phyloP scores from a whole-genome alignment of 768 basidiomycete genomes.

The Tulasnella sp. region DNA sequence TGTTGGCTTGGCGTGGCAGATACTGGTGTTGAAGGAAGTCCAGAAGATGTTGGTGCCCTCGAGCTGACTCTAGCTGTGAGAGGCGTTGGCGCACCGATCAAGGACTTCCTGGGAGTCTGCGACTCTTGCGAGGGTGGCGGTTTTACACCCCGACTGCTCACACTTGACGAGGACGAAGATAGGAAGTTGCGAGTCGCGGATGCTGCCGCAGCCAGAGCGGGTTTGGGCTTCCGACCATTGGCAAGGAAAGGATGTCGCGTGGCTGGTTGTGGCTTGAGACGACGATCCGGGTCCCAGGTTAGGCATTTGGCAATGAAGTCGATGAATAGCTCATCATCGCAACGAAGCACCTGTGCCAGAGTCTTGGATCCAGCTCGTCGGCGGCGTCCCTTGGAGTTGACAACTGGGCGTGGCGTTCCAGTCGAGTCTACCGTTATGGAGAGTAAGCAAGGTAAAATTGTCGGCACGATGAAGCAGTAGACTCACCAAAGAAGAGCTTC shows the following conservation, averaged over 20 bases:
- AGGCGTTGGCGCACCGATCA: slow-evolving; percentile 82
- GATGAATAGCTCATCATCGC: slow-evolving; percentile 89
- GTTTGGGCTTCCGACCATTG: slow-evolving; percentile 37
- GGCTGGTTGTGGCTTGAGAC: slow-evolving; percentile 88
- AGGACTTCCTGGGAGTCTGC: slow-evolving; percentile 78
- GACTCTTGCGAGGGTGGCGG: slow-evolving; percentile 33
- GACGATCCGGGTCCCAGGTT: slow-evolving; percentile 95
- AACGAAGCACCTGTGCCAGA: slow-evolving; percentile 76
- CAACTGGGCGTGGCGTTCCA: slow-evolving; percentile 83
- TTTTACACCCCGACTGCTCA: slow-evolving; percentile 6
- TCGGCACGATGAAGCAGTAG: not conserved
- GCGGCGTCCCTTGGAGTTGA: slow-evolving; percentile 92
- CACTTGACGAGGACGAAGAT: slow-evolving; percentile 7
- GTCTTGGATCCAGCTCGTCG: slow-evolving; percentile 87
- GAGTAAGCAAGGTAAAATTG: not conserved
- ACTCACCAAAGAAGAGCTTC: slow-evolving; percentile 89
- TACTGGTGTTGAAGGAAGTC: slow-evolving; percentile 10
- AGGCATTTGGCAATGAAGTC: slow-evolving; percentile 96
- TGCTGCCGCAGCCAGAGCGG: slow-evolving; percentile 17
- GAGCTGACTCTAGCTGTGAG: slow-evolving; percentile 52
- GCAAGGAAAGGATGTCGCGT: slow-evolving; percentile 84
- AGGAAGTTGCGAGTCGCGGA: slow-evolving; percentile 23
- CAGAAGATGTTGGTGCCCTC: not conserved
- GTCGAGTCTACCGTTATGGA: slow-evolving; percentile 56
- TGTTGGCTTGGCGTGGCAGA: slow-evolving; percentile 7